These are phyloP conservation scores for Aspergillus sparsus DNA, from an alignment of 495 filamentous ascomycete species.

Conservation along the genomic window DNA sequence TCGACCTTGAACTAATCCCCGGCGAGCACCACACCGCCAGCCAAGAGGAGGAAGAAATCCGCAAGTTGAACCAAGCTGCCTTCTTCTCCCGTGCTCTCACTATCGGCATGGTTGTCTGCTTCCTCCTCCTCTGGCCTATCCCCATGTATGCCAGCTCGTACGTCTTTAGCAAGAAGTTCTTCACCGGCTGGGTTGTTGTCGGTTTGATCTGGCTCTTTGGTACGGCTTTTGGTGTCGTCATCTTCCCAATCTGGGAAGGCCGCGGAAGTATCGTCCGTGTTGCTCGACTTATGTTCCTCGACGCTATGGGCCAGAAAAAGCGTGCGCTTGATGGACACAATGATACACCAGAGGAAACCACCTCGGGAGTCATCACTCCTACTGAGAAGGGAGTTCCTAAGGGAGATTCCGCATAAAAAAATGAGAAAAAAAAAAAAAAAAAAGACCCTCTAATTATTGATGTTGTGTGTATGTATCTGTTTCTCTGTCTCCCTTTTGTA, in stretches of 20 bases:
- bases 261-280: slow-evolving; percentile 66
- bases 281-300: slow-evolving; percentile 63
- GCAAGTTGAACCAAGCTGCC: slow-evolving; percentile 68
- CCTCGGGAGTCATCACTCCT: slow-evolving; percentile 15
- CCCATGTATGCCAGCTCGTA: slow-evolving; percentile 88
- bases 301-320: slow-evolving; percentile 63
- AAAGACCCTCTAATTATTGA: too few relatives aligned
- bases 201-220: slow-evolving; percentile 88
- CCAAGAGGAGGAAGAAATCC: slow-evolving; percentile 61
- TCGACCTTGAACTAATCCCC: slow-evolving; percentile 71
- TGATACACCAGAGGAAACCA: slow-evolving; percentile 17
- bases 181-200: slow-evolving; percentile 87
- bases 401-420: slow-evolving; percentile 24
- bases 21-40: slow-evolving; percentile 43
- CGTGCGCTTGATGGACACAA: slow-evolving; percentile 30
- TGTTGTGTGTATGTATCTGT: too few relatives aligned
- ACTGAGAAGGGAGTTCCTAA: slow-evolving; percentile 29
- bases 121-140: slow-evolving; percentile 92
- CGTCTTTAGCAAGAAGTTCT: slow-evolving; percentile 87
- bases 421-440: too few relatives aligned
- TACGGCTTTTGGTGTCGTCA: slow-evolving; percentile 68
- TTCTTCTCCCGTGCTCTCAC: slow-evolving; percentile 80
- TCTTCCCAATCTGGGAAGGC: slow-evolving; percentile 85
- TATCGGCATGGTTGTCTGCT: slow-evolving; percentile 68
- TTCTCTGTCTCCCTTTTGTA: too few relatives aligned